Base-by-base conservation (phyloP, 148 eudicot genomes). In the Persicaria maculosa region DNA sequence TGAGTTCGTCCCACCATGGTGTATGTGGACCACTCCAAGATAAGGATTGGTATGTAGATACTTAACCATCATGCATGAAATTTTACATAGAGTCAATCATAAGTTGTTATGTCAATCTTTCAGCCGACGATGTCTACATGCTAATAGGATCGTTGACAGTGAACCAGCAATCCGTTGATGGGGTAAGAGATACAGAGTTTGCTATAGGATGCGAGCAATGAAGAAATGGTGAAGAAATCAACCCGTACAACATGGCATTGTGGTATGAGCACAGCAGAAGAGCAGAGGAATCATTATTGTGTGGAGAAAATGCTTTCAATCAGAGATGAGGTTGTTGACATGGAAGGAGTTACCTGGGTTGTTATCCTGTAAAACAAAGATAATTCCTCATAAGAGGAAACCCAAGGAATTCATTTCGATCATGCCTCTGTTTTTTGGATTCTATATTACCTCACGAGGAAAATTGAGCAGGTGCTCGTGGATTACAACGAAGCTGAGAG, bases 141-240 rank as follows among this genome's bases (percentile, higher is more conserved):
- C 45, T 95, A 59, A 88, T 90, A 74, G 99, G 99, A 74, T 95
- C 97, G 0, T 97, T 97, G 44, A 95, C 92, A 76, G 79, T 95
- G 73, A 95, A 95, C 82, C 99, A 95, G 72, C 76, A 97, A 73
- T 95, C 99, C 54, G 89, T 92, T 96, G 99, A 95, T 76, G 99
- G 99, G 50, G 77, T 82, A 76, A 77, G 99, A 74, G 99, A 95
- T 86, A 92, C 96, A 16, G 99, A 95, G 74, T 90, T 95, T 36
- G 97, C 94, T 47, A 89, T 95, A 46, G 99, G 99, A 47, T 92
- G 97, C 83, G 90, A 95, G 77, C 92, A 92, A 70, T 44, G 81
- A 46, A 71, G 57, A 71, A 76, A 65, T 7, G 82, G 75, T 9
- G 82, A 84, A 47, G 91, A 88, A 8, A 85, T 95, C 68, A 81